Evolutionary conservation across 352 stramenopile species (phyloP).

Genomic region (Lagenidium giganteum): DNA sequence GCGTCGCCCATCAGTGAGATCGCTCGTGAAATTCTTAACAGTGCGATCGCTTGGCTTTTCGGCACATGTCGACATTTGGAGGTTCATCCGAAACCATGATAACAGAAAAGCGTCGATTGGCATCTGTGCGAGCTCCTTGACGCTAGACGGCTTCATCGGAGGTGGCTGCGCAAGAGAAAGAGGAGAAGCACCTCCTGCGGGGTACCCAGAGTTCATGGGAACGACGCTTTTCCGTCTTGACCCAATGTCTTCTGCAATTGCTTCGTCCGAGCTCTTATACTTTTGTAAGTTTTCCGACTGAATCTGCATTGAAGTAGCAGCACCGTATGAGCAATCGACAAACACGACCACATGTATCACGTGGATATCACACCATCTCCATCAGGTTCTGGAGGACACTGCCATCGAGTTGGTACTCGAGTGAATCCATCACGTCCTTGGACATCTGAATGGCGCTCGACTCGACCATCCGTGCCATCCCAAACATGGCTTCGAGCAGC

Average conservation of each 20-base stretch:
- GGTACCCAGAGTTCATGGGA: too few relatives aligned
- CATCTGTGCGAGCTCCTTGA: conserved; percentile 64
- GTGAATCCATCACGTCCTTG: conserved; percentile 62
- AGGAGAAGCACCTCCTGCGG: too few relatives aligned
- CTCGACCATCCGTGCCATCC: conserved; percentile 70
- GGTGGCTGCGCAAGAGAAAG: conserved; percentile 4
- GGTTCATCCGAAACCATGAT: conserved; percentile 73
- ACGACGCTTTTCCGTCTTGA: neutral
- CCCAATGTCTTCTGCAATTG: neutral
- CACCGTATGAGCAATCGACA: neutral
- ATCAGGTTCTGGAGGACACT: conserved; percentile 51
- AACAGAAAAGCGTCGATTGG: conserved; percentile 70
- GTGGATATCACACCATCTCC: too few relatives aligned
- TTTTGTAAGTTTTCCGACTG: conserved; percentile 50
- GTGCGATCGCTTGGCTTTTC: conserved; percentile 62
- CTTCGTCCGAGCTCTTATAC: conserved; percentile 22
- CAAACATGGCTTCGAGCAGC: conserved; percentile 64
- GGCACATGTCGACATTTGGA: conserved; percentile 49
- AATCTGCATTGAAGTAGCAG: conserved; percentile 4
- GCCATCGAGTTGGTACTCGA: conserved; percentile 62
- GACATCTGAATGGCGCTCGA: conserved; percentile 61
- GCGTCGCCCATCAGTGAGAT: conserved; percentile 56
- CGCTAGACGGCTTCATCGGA: neutral
- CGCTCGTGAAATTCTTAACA: conserved; percentile 76
- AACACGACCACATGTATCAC: too few relatives aligned